Percentiles rank a stretch among this genome's conserved stretches.
Conservation (phyloP, 768 basidiomycete genomes). For the Termitomyces sp. region DNA sequence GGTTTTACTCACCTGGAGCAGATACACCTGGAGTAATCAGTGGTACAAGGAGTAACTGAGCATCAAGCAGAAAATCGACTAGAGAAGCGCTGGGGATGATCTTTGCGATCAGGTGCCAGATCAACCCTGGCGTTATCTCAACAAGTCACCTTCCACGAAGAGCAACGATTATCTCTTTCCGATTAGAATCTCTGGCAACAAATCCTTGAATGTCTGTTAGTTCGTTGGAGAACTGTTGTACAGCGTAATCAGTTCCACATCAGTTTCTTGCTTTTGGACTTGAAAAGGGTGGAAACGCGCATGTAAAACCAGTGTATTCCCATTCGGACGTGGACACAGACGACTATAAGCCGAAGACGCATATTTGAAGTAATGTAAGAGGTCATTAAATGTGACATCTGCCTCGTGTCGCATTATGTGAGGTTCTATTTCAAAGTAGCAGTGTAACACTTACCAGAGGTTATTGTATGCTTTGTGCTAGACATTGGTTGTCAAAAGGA, state of each 20-base stretch:
- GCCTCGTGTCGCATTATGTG: not conserved
- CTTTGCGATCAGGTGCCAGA: not conserved
- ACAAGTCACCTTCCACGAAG: constrained; percentile 47
- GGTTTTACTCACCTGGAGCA: constrained; percentile 33
- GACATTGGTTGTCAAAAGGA: not conserved
- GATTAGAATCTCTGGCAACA: constrained; percentile 44
- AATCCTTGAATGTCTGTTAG: constrained; percentile 47
- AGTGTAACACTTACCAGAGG: not conserved
- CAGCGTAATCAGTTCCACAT: not conserved
- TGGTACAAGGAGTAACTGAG: constrained; percentile 40
- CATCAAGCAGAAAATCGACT: constrained; percentile 41
- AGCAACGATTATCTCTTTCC: constrained; percentile 48
- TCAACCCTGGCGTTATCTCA: not conserved
- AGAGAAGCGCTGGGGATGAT: constrained; percentile 34
- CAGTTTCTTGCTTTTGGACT: not conserved
- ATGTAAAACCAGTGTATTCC: constrained; percentile 39
- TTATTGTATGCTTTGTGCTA: not conserved
- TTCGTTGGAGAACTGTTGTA: constrained; percentile 37
- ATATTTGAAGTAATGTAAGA: constrained; percentile 43
- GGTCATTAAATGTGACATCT: constrained; percentile 41
- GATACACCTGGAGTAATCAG: constrained; percentile 44
- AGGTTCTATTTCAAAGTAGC: not conserved
- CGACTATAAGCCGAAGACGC: constrained; percentile 48
- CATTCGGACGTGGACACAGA: constrained; percentile 50
- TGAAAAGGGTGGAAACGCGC: constrained; percentile 16